Base-by-base conservation (phyloP, 2,329 filamentous ascomycete species). In the Zymoseptoria pseudotritici region DNA sequence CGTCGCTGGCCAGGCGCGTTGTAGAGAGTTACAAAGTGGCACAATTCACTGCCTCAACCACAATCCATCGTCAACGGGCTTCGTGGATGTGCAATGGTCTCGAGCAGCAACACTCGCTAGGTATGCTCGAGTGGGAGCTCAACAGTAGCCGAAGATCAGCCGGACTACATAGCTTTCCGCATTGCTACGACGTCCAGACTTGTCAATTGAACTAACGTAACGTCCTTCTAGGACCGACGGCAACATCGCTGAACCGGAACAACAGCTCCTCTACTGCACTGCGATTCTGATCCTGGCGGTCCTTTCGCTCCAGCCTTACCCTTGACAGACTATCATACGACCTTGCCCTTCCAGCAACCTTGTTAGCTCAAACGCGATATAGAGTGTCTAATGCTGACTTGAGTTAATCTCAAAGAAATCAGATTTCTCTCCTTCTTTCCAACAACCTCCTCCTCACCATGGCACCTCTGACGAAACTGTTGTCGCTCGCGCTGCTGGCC, bases 401-500 rank as follows among this genome's bases (percentile, higher is more conserved):
- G 36, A 17, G 13, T 17, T 46, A 17, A 46, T 17, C 4, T 17
- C 13, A 46, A n/a, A 17, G 11, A 17, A 17, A 46, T 46, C 17
- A 46, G 36, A 46, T 46, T 7, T 1, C 17, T 42, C 36, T 46
- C 36, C 36, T 46, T 46, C 36, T 46, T 46, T n/a, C n/a, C 22
- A 22, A 10, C 50, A 8, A 17, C 11, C 7, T 13, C 8, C 17
- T n/a, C 49, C 26, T 10, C 22, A n/a, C n/a, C n/a, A 59, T 59
- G 57, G 53, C 53, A 29, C 57, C 57, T 21, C 21, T 55, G 24
- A 24, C 19, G 22, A 53, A 53, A 21, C 52, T 56, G 4, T 54
- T 55, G 20, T 55, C 56, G 11, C 53, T 58, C 52, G 59, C 54
- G 24, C 24, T 61, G 17, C 54, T 58, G 46, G 42, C 53, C 31